Conservation (phyloP, 2,329 filamentous ascomycete genomes). For the Phialophora macrospora region DNA sequence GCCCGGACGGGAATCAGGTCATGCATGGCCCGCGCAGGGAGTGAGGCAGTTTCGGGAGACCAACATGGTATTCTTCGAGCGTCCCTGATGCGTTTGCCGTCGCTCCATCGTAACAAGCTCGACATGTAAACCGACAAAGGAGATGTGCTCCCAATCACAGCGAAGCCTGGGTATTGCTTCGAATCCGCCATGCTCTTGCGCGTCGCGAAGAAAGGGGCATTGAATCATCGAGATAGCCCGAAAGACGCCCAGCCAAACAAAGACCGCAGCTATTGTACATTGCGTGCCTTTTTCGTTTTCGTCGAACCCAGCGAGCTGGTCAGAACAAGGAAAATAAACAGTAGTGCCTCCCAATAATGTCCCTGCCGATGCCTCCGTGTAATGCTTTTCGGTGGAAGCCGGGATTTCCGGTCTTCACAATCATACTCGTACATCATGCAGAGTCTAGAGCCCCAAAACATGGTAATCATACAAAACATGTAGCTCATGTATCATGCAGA, state of each 20-base stretch:
- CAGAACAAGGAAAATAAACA: conserved; percentile 8
- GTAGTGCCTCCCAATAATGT: conserved; percentile 8
- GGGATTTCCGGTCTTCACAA: conserved; percentile 15
- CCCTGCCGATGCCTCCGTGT: conserved; percentile 7
- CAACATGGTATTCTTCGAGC: too few relatives aligned
- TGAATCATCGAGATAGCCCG: conserved; percentile 2
- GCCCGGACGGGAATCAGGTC: not conserved
- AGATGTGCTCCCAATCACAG: conserved; percentile 7
- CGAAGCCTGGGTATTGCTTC: conserved; percentile 4
- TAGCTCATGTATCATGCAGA: conserved; percentile 32
- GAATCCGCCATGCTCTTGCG: conserved; percentile 6
- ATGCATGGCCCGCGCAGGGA: not conserved
- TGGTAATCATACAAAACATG: conserved; percentile 32
- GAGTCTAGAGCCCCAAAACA: conserved; percentile 12
- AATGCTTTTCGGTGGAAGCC: conserved; percentile 27
- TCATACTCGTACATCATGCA: conserved; percentile 36
- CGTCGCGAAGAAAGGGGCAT: conserved; percentile 2
- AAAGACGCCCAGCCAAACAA: conserved; percentile 12
- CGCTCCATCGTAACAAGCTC: not conserved
- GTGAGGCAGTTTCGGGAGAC: not conserved
- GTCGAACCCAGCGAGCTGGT: not conserved
- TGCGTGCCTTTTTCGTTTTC: conserved; percentile 2
- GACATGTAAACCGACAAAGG: not conserved
- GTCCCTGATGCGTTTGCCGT: not conserved
- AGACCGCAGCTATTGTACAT: conserved; percentile 17